These are phyloP conservation scores for Gossypium turneri DNA, from an alignment of 345 rosid species.

Conservation along the genomic window DNA sequence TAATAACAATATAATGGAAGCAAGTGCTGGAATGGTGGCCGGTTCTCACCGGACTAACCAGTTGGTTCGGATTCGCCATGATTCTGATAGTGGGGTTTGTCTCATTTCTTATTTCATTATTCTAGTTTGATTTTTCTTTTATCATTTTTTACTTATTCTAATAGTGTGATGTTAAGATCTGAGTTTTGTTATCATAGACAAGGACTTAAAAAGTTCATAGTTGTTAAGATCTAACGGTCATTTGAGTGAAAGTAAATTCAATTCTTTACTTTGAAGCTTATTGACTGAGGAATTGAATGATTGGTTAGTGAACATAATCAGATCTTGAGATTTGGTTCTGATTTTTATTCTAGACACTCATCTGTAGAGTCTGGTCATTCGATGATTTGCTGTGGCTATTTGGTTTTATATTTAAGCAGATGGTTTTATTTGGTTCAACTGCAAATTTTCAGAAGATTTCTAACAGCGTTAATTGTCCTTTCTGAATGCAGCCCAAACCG, in stretches of 20 bases:
- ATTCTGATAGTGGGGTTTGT: conserved; percentile 96
- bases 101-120: not conserved
- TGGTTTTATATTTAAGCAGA: not conserved
- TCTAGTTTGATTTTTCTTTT: not conserved
- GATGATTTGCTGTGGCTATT: not conserved
- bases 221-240: conserved; percentile 3
- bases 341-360: not conserved
- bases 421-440: not conserved
- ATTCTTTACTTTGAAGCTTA: not conserved
- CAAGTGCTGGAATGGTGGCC: conserved; percentile 90
- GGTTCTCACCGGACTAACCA: conserved; percentile 98
- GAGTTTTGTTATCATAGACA: conserved; percentile 13
- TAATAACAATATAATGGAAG: conserved; percentile 50
- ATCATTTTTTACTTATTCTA: not conserved
- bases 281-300: not conserved
- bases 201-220: conserved; percentile 1
- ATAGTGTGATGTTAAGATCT: conserved; percentile 24
- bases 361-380: no score
- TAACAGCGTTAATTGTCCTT: conserved; percentile 14
- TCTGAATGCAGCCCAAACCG: conserved; percentile 74
- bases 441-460: conserved; percentile 4
- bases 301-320: not conserved
- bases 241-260: not conserved
- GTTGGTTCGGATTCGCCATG: conserved; percentile 95
- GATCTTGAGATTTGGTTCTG: conserved; percentile 7